Conservation (phyloP, 192 early-diverging fungal genomes). For the Thamnidium elegans region DNA sequence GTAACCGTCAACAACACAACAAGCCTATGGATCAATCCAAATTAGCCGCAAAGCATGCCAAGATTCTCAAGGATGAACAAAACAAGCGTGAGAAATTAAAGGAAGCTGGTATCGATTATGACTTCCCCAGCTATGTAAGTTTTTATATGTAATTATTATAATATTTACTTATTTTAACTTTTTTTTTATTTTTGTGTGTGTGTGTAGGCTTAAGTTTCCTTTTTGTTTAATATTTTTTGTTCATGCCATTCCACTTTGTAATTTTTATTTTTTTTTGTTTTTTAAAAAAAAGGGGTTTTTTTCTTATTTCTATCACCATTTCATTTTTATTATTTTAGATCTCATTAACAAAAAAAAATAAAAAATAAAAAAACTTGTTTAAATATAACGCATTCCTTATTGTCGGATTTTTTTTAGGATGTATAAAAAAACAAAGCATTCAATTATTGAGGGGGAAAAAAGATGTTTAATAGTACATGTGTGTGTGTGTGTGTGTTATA, state of each 20-base stretch:
- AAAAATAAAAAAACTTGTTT: too few species aligned
- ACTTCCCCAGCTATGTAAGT: constrained; percentile 76
- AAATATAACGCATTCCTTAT: too few species aligned
- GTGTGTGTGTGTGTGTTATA: too few species aligned
- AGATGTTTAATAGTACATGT: too few species aligned
- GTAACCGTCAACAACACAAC: constrained; percentile 61
- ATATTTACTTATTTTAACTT: background rate
- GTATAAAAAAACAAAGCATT: too few species aligned
- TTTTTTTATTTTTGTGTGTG: background rate
- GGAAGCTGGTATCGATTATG: constrained; percentile 82
- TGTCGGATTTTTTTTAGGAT: too few species aligned
- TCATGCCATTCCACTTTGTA: background rate
- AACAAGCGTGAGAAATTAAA: constrained; percentile 55
- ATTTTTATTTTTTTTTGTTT: background rate
- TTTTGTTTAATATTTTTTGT: background rate
- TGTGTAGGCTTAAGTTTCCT: background rate
- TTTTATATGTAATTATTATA: background rate
- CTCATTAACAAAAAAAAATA: too few species aligned
- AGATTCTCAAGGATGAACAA: constrained; percentile 56
- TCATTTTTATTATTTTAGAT: too few species aligned
- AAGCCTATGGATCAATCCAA: constrained; percentile 55
- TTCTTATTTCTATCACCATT: too few species aligned
- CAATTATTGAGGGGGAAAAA: too few species aligned
- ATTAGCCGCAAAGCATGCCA: constrained; percentile 34
- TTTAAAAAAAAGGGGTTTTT: background rate